A percentile compares a stretch with the other conserved stretches of the same genome.
These are phyloP conservation scores for Chondrus crispus DNA, from an alignment of 23 red algal genomes.

Conservation along the genomic window DNA sequence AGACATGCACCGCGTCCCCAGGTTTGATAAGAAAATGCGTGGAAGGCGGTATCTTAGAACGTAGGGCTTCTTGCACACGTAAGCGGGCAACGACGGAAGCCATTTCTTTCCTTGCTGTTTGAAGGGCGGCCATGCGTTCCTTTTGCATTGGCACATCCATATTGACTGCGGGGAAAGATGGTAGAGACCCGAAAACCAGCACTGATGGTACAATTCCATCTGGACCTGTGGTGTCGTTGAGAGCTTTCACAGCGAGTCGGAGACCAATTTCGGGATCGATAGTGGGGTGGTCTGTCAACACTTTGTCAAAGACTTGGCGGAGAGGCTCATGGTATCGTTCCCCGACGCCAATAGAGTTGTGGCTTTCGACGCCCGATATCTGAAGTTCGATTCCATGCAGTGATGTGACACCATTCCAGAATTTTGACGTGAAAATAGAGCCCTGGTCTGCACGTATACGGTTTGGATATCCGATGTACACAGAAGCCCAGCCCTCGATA, in stretches of 20 bases:
- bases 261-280: neutral
- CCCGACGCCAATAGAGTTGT: constrained; percentile 23
- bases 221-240: constrained; percentile 21
- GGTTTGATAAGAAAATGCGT: neutral
- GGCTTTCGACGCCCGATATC: constrained; percentile 9
- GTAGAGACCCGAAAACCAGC: constrained; percentile 19
- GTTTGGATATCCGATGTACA: constrained; percentile 19
- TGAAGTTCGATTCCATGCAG: constrained; percentile 19
- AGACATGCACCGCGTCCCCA: neutral
- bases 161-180: neutral
- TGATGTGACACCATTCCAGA: neutral
- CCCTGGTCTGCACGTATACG: neutral
- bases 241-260: constrained; percentile 15
- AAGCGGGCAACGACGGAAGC: neutral
- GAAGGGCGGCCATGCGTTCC: constrained; percentile 2
- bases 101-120: neutral
- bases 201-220: neutral
- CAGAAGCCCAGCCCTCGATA: constrained; percentile 11
- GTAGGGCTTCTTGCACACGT: neutral
- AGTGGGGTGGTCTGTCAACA: neutral
- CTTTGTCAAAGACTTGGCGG: constrained; percentile 12
- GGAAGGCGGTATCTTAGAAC: neutral
- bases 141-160: constrained; percentile 5
- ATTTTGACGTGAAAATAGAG: constrained; percentile 12
- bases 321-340: constrained; percentile 33